Evolutionary conservation across 139 green algal genomes (phyloP).

Genomic region (Coelastrella sp.): DNA sequence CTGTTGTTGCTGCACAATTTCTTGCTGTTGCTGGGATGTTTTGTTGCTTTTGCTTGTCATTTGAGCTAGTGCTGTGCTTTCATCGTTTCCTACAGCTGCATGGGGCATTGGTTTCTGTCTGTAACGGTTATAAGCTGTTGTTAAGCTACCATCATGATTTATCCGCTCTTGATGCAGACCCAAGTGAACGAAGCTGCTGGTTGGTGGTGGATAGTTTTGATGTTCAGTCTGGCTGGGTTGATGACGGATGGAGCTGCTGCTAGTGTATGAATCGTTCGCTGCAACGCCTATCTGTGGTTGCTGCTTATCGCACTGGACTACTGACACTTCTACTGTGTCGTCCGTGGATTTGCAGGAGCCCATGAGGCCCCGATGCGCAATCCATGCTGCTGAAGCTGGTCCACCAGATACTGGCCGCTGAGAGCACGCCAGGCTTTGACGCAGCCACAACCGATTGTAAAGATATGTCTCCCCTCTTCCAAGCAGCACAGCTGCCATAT

Average conservation of each 20-base stretch:
- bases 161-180: slow-evolving; percentile 40
- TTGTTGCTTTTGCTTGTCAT: slow-evolving; percentile 17
- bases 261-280: neutral
- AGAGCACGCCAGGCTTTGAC: neutral
- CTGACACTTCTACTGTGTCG: too few relatives aligned
- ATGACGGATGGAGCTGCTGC: neutral
- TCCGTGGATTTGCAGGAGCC: neutral
- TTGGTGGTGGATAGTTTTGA: neutral
- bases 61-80: slow-evolving; percentile 5
- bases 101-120: slow-evolving; percentile 43
- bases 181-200: slow-evolving; percentile 6
- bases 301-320: neutral
- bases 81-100: slow-evolving; percentile 55
- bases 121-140: neutral
- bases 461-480: neutral
- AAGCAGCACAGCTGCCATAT: neutral
- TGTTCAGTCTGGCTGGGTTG: neutral
- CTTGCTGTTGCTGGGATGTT: slow-evolving; percentile 56
- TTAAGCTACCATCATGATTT: slow-evolving; percentile 31
- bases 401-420: neutral
- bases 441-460: neutral
- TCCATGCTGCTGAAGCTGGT: neutral
- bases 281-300: neutral
- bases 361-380: neutral
- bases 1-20: slow-evolving; percentile 48